Evolutionary conservation across 768 basidiomycete genomes (phyloP), one percentile per base, ranked within the genome.

Genomic region (Agrocybe pediades): DNA sequence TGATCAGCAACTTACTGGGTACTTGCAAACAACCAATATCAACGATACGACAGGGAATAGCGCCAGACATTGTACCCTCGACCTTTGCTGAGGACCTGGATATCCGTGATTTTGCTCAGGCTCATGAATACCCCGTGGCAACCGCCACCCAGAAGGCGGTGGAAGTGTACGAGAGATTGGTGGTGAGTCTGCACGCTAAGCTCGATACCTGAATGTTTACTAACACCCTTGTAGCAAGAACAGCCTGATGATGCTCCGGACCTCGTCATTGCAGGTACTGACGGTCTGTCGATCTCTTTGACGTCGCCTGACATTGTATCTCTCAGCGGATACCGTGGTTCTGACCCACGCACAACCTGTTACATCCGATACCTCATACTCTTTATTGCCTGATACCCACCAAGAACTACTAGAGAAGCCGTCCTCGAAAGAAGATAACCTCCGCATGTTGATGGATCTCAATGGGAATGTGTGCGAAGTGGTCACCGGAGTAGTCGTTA

Each of bases 361-460:
- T 40, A 81, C 83, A 2, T 80, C 86, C 9, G 78, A 81, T 48
- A 69, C 69, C 1, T 78, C 84, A 8, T 84, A 81, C 46, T 79
- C 82, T 9, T 73, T 85, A 11, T 69, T 81, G 8, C 79, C 82
- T 1, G 67, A 74, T 21, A 68, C 69, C 5, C 67, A 65, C 1
- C 92, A 92, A 51, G 90, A 93, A 46, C 75, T 98, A 6, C 74
- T 98, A 1, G 97, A 99, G 71, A 99, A 98, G 66, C 97, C 97
- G 0, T 42, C 56, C 0, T 81, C 81, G 8, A 89, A 90, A 62
- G 84, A 74, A 24, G 95, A 98, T 55, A 88, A 98, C 68, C 64
- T 90, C 43, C 82, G 90, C 20, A 96, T 94, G 91, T 76, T 99
- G 50, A 72, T 88, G 43, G 90, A 94, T 54, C 75, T 97, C 57